These are phyloP conservation scores for Harringtonia aguacate DNA, from an alignment of 2,329 filamentous ascomycete genomes.

Conservation along the genomic window DNA sequence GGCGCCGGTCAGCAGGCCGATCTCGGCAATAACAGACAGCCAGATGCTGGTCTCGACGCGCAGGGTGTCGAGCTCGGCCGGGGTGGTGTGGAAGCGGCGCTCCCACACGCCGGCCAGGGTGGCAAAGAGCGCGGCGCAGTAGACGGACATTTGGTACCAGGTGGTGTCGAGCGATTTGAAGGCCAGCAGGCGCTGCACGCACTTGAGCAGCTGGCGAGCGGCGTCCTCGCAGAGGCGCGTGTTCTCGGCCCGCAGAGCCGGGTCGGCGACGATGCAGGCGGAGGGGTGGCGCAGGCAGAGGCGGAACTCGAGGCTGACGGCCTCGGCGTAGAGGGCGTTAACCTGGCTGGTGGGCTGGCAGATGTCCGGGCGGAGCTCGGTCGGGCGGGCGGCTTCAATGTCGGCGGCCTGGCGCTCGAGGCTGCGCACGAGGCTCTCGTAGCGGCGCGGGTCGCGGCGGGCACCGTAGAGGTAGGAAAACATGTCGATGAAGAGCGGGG, in stretches of 20 bases:
- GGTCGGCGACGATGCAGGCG: constrained; percentile 43
- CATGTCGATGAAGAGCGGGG: constrained; percentile 60
- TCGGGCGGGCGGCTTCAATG: constrained; percentile 55
- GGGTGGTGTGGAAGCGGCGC: constrained; percentile 47
- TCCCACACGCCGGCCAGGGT: constrained; percentile 61
- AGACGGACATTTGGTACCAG: constrained; percentile 65
- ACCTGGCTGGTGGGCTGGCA: constrained; percentile 31
- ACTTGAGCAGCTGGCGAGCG: constrained; percentile 51
- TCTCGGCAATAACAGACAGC: constrained; percentile 57
- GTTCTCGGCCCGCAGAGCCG: constrained; percentile 47
- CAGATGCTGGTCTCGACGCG: constrained; percentile 59
- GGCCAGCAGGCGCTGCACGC: constrained; percentile 47
- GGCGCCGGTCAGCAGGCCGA: constrained; percentile 26
- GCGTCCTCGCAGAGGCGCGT: constrained; percentile 56
- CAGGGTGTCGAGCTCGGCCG: constrained; percentile 47
- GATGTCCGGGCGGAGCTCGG: constrained; percentile 41
- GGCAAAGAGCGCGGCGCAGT: constrained; percentile 63
- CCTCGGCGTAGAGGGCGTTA: constrained; percentile 43
- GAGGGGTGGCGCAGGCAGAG: constrained; percentile 53
- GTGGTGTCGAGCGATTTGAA: constrained; percentile 65
- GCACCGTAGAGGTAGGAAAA: constrained; percentile 68
- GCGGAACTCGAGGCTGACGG: constrained; percentile 45
- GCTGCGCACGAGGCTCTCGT: constrained; percentile 49
- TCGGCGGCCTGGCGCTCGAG: constrained; percentile 54
- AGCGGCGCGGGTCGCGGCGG: constrained; percentile 49